A percentile compares a stretch with the other conserved stretches of the same genome.
Conservation (phyloP, 768 basidiomycete species). For the Leccinum ochraceum region DNA sequence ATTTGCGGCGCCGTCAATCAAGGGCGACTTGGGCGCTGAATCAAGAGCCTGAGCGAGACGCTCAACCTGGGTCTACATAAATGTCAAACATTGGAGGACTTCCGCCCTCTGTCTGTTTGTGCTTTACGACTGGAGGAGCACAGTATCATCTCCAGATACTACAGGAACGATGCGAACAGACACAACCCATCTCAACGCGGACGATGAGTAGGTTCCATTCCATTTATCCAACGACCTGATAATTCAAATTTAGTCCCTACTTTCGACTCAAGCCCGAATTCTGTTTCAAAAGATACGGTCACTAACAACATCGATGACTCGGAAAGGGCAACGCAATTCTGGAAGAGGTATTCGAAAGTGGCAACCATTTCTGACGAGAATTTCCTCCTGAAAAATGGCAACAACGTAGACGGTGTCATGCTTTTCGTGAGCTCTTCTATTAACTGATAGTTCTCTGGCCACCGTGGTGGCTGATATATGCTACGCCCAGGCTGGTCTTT, state of each 20-base stretch:
- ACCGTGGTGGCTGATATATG: not conserved
- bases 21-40: not conserved
- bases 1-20: not conserved
- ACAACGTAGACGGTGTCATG: constrained; percentile 4
- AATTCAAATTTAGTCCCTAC: not conserved
- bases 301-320: not conserved
- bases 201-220: not conserved
- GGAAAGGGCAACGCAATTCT: not conserved
- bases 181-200: not conserved
- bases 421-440: constrained; percentile 1
- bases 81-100: not conserved
- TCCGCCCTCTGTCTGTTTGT: not conserved
- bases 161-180: not conserved
- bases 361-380: not conserved
- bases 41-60: not conserved
- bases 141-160: not conserved
- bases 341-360: constrained; percentile 1
- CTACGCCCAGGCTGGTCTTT: constrained; percentile 39
- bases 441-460: not conserved
- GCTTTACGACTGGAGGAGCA: not conserved
- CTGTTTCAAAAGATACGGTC: not conserved
- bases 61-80: not conserved
- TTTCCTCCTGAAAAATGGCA: not conserved
- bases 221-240: not conserved
- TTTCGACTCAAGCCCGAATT: not conserved